Percentiles rank a stretch among this genome's conserved stretches.
These are phyloP conservation scores for Symbiodinium pilosum DNA, from an alignment of 73 alveolate species.

Conservation along the genomic window DNA sequence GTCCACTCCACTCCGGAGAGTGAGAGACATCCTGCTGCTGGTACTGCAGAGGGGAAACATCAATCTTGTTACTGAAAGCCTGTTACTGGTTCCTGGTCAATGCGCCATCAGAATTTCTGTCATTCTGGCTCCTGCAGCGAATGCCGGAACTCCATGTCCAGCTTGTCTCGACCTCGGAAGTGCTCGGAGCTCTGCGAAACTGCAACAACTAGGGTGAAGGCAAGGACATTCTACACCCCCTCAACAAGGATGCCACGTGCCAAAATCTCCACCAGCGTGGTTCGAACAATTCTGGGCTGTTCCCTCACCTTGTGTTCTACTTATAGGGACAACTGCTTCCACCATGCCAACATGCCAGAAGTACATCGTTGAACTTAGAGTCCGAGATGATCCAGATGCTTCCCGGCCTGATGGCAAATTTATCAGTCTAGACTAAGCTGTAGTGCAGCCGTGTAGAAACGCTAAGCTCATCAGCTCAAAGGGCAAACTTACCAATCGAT, in stretches of 20 bases:
- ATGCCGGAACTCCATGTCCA: slow-evolving; percentile 86
- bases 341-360: neutral
- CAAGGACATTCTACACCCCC: neutral
- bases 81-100: no score
- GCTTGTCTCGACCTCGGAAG: slow-evolving; percentile 62
- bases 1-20: slow-evolving; percentile 82
- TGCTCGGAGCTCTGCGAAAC: neutral
- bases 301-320: slow-evolving; percentile 21
- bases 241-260: neutral
- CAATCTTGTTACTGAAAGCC: no score
- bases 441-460: neutral
- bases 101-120: no score
- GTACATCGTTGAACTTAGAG: slow-evolving; percentile 71
- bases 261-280: slow-evolving; percentile 87
- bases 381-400: slow-evolving; percentile 85
- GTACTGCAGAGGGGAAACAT: no score
- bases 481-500: slow-evolving; percentile 63
- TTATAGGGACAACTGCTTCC: neutral
- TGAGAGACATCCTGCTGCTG: slow-evolving; percentile 26
- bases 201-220: neutral
- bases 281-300: slow-evolving; percentile 74
- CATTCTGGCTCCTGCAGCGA: slow-evolving; percentile 47
- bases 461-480: slow-evolving; percentile 23
- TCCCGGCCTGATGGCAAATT: slow-evolving; percentile 47
- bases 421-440: neutral